Evolutionary conservation across 805 yeast species (phyloP).

Genomic region (Naumovozyma baii): DNA sequence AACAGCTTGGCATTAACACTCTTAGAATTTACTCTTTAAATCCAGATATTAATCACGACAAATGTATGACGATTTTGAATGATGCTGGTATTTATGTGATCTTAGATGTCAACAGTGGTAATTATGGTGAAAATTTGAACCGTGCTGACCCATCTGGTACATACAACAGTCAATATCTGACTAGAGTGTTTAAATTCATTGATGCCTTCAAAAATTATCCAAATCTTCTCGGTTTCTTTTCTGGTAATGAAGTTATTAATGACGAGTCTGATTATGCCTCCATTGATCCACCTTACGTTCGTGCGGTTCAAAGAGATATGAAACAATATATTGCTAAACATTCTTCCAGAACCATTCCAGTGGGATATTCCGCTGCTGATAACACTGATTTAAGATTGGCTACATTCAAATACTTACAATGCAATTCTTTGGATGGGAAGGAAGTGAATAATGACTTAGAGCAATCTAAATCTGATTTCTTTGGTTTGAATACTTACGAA

Average conservation of each 20-base stretch:
- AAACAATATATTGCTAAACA: constrained; percentile 65
- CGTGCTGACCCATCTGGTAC: constrained; percentile 63
- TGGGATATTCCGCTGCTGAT: constrained; percentile 95
- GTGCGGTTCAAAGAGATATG: constrained; percentile 90
- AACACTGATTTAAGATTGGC: constrained; percentile 59
- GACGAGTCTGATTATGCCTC: constrained; percentile 53
- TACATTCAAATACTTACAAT: constrained; percentile 71
- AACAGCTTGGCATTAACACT: constrained; percentile 76
- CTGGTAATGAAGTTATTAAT: constrained; percentile 88
- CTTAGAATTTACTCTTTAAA: constrained; percentile 74
- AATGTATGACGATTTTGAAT: constrained; percentile 82
- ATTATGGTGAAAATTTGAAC: constrained; percentile 53
- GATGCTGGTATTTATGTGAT: constrained; percentile 87
- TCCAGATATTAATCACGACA: constrained; percentile 80
- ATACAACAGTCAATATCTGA: constrained; percentile 60
- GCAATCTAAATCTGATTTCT: constrained; percentile 69
- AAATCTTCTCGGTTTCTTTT: constrained; percentile 77
- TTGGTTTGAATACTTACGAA: constrained; percentile 77
- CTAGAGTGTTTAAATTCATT: constrained; percentile 73
- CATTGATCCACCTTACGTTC: constrained; percentile 65
- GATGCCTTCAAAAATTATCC: constrained; percentile 79
- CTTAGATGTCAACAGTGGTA: constrained; percentile 76
- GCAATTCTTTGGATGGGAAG: constrained; percentile 50
- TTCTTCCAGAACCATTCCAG: constrained; percentile 71
- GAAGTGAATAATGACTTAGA: constrained; percentile 39